Evolutionary conservation across 2,329 filamentous ascomycete genomes (phyloP).

Genomic region (Arachnopeziza araneosa): DNA sequence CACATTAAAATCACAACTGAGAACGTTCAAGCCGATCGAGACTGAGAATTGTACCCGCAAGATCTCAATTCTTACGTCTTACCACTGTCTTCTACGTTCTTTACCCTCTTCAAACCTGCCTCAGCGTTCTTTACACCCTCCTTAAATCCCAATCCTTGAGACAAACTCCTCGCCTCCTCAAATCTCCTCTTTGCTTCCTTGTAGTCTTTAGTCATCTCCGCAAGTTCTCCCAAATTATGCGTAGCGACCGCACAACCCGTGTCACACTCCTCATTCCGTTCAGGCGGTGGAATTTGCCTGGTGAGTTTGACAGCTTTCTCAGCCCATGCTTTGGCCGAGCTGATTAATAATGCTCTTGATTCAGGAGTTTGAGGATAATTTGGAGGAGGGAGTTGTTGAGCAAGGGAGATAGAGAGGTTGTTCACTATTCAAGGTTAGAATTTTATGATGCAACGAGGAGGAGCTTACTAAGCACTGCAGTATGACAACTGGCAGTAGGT

Average conservation of each 20-base stretch:
- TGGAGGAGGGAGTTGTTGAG: conserved; percentile 40
- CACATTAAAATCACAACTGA: no score
- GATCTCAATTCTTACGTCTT: neutral
- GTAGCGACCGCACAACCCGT: conserved; percentile 74
- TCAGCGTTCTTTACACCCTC: conserved; percentile 48
- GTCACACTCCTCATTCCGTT: conserved; percentile 74
- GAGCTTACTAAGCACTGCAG: conserved; percentile 65
- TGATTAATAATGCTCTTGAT: conserved; percentile 56
- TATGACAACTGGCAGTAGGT: conserved; percentile 63
- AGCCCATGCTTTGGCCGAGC: conserved; percentile 73
- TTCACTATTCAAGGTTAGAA: conserved; percentile 53
- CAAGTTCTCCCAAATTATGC: conserved; percentile 83
- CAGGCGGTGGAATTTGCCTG: conserved; percentile 56
- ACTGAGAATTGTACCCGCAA: no score
- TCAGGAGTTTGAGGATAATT: conserved; percentile 35
- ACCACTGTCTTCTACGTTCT: neutral
- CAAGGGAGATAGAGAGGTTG: conserved; percentile 69
- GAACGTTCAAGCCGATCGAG: no score
- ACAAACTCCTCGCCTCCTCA: conserved; percentile 59
- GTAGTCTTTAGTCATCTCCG: conserved; percentile 64
- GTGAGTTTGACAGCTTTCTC: conserved; percentile 67
- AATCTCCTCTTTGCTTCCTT: conserved; percentile 64
- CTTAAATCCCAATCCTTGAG: conserved; percentile 46
- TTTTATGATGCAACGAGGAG: neutral
- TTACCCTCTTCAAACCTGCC: conserved; percentile 39